Evolutionary conservation across 306 rosid species (phyloP), one percentile per base, ranked within the genome.

Genomic region (Urtica urens): DNA sequence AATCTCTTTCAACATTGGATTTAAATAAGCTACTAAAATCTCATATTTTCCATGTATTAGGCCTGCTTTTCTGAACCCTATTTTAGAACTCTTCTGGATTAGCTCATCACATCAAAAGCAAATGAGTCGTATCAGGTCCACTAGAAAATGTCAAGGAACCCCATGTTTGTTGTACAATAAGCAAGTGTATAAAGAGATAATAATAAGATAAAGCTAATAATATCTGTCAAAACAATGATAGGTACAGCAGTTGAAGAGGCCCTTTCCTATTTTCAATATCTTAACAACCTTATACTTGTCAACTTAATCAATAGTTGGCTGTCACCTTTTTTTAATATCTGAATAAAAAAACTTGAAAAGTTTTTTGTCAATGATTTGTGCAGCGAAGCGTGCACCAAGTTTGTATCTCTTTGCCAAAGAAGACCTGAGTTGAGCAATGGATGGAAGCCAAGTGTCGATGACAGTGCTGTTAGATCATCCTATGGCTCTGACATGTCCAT

Each of bases 401-500:
- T 75, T 37, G 23, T 53, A 27, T 69, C 83, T 43, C 35, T 86
- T 49, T 73, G 65, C 57, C 78, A 74, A 51, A 79, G 93, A 51
- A 82, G 96, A 65, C 77, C 75, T 26, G 96, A 82, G 39, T 51
- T 82, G 23, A 64, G 71, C 67, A 75, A 65, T 71, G 39, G 65
- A 5, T 75, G 92, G 75, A 68, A 63, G 65, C 71, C 75, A 38
- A 44, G 72, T 67, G 77, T 50, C 38, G 70, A 75, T 11, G 86
- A 81, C 17, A 63, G 67, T 38, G 86, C 77, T 21, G 57, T 92
- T 27, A 69, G 94, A 35, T 73, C 93, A 24, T 92, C 99, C 1
- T 56, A 63, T 23, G 94, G 77, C 35, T 92, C 99, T 2, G 99
- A 92, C 67, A 92, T 92, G 96, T 92, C 99, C 24, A 86, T 85